Percentiles rank a stretch among this genome's conserved stretches.
phyloP scores from a whole-genome alignment of 1,139 yeast species.

The Pichia sp. region DNA sequence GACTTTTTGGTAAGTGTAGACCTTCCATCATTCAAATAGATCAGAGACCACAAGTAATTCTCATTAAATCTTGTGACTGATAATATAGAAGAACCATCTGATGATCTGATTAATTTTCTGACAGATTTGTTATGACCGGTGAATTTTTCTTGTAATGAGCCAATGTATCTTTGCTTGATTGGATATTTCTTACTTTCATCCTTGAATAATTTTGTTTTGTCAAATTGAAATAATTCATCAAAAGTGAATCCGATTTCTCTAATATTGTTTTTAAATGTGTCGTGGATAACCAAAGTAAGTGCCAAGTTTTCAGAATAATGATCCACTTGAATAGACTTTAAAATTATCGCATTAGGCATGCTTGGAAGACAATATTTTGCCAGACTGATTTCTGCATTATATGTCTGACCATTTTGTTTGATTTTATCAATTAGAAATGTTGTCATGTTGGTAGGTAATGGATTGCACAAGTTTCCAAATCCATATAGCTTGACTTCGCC shows the following conservation, averaged over 20 bases:
- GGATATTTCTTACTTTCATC: not conserved
- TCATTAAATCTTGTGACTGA: conserved; percentile 53
- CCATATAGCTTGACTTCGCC: conserved; percentile 49
- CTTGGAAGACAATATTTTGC: conserved; percentile 31
- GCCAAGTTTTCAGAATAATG: conserved; percentile 25
- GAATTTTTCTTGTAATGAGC: conserved; percentile 47
- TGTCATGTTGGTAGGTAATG: conserved; percentile 40
- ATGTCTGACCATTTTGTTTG: conserved; percentile 12
- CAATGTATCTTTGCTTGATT: conserved; percentile 19
- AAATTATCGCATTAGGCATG: conserved; percentile 8
- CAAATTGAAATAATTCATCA: conserved; percentile 34
- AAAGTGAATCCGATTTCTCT: conserved; percentile 44
- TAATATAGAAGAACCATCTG: conserved; percentile 57
- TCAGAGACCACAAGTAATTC: conserved; percentile 65
- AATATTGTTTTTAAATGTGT: conserved; percentile 45
- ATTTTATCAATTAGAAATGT: conserved; percentile 13
- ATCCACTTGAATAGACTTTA: conserved; percentile 20
- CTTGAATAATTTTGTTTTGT: conserved; percentile 6
- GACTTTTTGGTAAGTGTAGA: conserved; percentile 31
- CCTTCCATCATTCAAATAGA: conserved; percentile 33
- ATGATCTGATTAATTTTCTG: conserved; percentile 60
- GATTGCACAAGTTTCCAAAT: conserved; percentile 48
- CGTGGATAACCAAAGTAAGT: conserved; percentile 48
- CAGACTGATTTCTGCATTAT: conserved; percentile 19
- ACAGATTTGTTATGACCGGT: conserved; percentile 90